A percentile compares a stretch with the other conserved stretches of the same genome.
These are phyloP conservation scores for Cryphonectria parasitica DNA, from an alignment of 2,329 filamentous ascomycete genomes.

Conservation along the genomic window DNA sequence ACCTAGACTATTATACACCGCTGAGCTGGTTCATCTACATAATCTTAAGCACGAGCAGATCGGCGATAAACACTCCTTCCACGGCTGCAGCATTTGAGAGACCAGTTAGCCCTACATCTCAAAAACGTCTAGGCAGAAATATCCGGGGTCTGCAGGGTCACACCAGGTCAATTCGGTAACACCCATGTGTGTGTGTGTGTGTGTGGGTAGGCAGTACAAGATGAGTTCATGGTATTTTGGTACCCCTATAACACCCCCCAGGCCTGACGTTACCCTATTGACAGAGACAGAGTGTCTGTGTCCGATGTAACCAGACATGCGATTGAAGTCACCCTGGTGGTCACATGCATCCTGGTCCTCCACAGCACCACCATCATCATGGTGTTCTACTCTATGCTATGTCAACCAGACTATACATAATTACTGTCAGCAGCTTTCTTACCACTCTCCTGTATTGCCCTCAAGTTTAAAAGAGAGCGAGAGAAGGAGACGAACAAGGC, in stretches of 20 bases:
- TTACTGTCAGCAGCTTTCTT: constrained; percentile 18
- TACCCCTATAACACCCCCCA: constrained; percentile 4
- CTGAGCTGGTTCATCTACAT: not conserved
- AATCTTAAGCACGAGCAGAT: not conserved
- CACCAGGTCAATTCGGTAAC: not conserved
- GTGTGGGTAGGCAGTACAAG: constrained; percentile 2
- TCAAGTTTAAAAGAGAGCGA: constrained; percentile 11
- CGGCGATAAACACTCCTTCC: not conserved
- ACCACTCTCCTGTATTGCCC: constrained; percentile 8
- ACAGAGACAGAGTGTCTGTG: constrained; percentile 1
- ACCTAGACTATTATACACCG: not conserved
- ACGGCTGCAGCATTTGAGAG: not conserved
- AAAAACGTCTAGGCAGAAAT: not conserved
- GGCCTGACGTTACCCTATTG: constrained; percentile 6
- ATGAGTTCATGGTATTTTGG: constrained; percentile 19
- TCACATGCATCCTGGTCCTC: constrained; percentile 6
- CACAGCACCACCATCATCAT: constrained; percentile 17
- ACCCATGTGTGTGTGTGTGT: not conserved
- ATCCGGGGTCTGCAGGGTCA: not conserved
- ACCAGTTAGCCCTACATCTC: not conserved
- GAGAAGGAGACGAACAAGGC: not conserved
- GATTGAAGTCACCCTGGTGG: constrained; percentile 11
- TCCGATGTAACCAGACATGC: constrained; percentile 27
- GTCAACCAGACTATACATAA: constrained; percentile 4
- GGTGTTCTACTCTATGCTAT: constrained; percentile 5